These are phyloP conservation scores for Phytophthora podocarpi DNA, from an alignment of 352 stramenopile species.

Conservation along the genomic window DNA sequence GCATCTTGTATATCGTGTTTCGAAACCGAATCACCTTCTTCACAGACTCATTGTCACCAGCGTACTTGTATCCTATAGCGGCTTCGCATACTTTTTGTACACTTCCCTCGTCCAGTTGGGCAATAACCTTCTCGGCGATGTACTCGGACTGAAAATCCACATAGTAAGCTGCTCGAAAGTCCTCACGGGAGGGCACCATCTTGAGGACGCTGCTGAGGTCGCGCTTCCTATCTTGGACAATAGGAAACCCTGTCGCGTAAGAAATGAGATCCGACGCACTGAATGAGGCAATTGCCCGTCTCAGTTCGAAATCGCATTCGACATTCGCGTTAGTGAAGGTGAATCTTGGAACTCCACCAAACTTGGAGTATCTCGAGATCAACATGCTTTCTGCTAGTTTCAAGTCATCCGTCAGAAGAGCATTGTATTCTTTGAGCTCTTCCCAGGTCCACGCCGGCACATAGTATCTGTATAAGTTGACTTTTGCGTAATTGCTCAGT, in stretches of 20 bases:
- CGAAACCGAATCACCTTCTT: no score
- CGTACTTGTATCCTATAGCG: constrained; percentile 13
- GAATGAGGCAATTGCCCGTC: neutral
- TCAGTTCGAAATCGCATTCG: neutral
- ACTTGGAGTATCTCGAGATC: constrained; percentile 64
- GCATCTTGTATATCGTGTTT: constrained; percentile 15
- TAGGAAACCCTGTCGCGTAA: neutral
- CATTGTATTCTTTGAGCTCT: constrained; percentile 8
- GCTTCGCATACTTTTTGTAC: constrained; percentile 11
- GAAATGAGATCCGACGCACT: neutral
- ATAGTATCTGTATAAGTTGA: neutral
- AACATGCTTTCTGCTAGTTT: constrained; percentile 34
- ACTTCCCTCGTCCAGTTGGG: neutral
- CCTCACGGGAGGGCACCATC: neutral
- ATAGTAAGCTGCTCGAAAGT: neutral
- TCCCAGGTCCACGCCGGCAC: constrained; percentile 8
- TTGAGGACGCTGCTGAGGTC: neutral
- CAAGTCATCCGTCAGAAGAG: neutral
- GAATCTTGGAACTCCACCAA: constrained; percentile 38
- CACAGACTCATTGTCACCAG: constrained; percentile 13
- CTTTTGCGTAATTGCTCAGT: neutral
- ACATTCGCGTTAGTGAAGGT: neutral
- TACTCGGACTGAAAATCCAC: constrained; percentile 4
- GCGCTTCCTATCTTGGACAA: neutral
- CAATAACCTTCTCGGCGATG: constrained; percentile 2